These are phyloP conservation scores for Microstegium vimineum DNA, from an alignment of 176 grass and related monocot genomes.

Conservation along the genomic window DNA sequence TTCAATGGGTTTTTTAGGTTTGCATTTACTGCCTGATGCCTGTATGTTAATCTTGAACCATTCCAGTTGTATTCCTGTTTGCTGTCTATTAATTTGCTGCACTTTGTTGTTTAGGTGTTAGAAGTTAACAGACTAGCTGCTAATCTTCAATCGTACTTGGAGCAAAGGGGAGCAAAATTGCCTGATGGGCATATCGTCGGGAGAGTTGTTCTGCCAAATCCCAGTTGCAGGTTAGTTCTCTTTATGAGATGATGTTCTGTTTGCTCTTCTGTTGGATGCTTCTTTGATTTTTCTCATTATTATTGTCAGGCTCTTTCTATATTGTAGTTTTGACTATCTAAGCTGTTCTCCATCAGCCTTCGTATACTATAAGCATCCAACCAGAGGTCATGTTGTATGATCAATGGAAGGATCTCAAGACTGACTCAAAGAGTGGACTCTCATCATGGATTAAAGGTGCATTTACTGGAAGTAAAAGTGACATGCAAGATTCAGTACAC, in stretches of 20 bases:
- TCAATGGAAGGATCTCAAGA: conserved; percentile 79
- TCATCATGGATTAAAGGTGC: conserved; percentile 91
- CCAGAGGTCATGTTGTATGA: conserved; percentile 55
- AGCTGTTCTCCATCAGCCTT: conserved; percentile 33
- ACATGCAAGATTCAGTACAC: conserved; percentile 51
- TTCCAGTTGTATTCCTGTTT: background rate
- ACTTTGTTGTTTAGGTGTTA: conserved; percentile 50
- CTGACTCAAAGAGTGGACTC: conserved; percentile 57
- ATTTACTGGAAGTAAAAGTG: conserved; percentile 62
- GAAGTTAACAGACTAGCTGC: conserved; percentile 64
- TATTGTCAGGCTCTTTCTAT: background rate
- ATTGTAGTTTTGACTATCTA: conserved; percentile 13
- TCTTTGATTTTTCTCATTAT: background rate
- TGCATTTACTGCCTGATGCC: background rate
- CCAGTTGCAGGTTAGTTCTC: conserved; percentile 55
- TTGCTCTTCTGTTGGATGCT: background rate
- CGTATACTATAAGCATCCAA: conserved; percentile 62
- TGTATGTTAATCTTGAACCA: background rate
- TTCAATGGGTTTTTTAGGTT: background rate
- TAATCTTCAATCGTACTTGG: conserved; percentile 89
- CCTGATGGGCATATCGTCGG: conserved; percentile 60
- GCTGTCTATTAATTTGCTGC: conserved; percentile 1
- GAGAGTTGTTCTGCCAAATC: conserved; percentile 78
- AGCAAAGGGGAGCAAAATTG: conserved; percentile 69
- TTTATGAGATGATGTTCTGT: background rate